Conservation (phyloP, 2,329 filamentous ascomycete genomes). For the Byssothecium circinans region DNA sequence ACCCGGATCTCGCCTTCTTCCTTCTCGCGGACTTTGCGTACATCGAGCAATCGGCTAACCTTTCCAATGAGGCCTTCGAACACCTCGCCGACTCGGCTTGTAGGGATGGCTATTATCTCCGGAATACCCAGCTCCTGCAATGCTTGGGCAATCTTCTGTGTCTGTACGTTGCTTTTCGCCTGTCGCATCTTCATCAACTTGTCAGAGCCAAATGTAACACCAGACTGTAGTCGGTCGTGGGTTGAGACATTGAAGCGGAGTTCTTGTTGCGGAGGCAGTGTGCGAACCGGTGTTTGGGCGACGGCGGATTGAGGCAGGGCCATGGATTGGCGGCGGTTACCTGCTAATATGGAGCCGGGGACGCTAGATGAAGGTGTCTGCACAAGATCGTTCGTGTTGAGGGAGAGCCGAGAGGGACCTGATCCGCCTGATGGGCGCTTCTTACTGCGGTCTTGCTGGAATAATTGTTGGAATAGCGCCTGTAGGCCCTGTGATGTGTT, state of each 20-base stretch:
- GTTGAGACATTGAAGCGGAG: conserved; percentile 79
- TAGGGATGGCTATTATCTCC: conserved; percentile 71
- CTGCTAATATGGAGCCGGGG: conserved; percentile 30
- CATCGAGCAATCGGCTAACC: conserved; percentile 70
- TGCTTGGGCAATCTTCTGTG: conserved; percentile 71
- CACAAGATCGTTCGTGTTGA: conserved; percentile 42
- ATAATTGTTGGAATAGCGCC: conserved; percentile 77
- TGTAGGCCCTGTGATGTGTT: conserved; percentile 80
- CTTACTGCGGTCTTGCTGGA: conserved; percentile 83
- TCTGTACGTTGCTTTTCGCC: conserved; percentile 75
- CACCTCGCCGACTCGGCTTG: conserved; percentile 67
- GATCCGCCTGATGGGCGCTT: conserved; percentile 63
- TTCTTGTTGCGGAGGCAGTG: conserved; percentile 73
- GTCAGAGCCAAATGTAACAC: conserved; percentile 87
- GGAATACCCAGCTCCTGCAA: conserved; percentile 73
- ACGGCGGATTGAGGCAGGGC: conserved; percentile 37
- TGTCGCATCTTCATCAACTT: conserved; percentile 76
- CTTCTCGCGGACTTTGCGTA: conserved; percentile 75
- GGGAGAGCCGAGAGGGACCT: conserved; percentile 41
- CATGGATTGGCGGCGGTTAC: conserved; percentile 41
- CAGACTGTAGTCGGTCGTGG: conserved; percentile 81
- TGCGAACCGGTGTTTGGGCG: conserved; percentile 44
- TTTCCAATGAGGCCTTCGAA: conserved; percentile 72
- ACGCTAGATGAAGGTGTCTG: conserved; percentile 37
- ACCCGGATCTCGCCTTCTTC: conserved; percentile 64